These are phyloP conservation scores for Globisporangium emineosum DNA, from an alignment of 352 stramenopile genomes.

Conservation along the genomic window DNA sequence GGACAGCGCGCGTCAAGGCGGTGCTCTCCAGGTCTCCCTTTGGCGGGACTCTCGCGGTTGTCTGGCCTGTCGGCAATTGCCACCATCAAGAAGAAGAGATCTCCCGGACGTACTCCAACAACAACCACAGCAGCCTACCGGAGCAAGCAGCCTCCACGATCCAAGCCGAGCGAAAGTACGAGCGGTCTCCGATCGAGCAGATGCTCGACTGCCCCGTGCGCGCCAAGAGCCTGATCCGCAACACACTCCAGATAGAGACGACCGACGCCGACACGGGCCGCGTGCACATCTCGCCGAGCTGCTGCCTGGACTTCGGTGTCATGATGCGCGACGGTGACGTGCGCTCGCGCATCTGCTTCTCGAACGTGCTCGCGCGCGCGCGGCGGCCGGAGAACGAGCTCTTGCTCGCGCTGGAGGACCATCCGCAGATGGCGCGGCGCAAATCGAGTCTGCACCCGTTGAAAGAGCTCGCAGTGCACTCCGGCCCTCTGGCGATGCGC, in stretches of 20 bases:
- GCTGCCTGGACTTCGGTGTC: slow-evolving; percentile 45
- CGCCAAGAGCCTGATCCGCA: slow-evolving; percentile 42
- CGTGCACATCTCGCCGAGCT: slow-evolving; percentile 37
- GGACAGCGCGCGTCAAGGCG: not conserved
- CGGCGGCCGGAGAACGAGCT: slow-evolving; percentile 8
- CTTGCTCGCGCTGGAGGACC: slow-evolving; percentile 1
- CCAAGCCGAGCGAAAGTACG: not conserved
- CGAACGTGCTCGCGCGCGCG: slow-evolving; percentile 1
- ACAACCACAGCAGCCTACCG: not conserved
- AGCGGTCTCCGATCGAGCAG: slow-evolving; percentile 19
- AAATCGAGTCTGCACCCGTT: not conserved
- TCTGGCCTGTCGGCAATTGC: not conserved
- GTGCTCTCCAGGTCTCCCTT: not conserved
- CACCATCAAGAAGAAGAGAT: not conserved
- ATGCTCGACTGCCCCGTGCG: slow-evolving; percentile 39
- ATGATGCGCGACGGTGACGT: slow-evolving; percentile 26
- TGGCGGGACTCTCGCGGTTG: not conserved
- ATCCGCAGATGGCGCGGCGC: not conserved
- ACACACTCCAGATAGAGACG: slow-evolving; percentile 36
- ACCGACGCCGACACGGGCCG: slow-evolving; percentile 18
- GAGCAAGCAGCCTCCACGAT: not conserved
- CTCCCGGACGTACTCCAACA: not conserved
- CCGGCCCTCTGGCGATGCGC: not conserved
- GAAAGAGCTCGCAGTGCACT: not conserved
- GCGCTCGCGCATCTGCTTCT: slow-evolving; percentile 25